A percentile compares a stretch with the other conserved stretches of the same genome.
Conservation (phyloP, 805 yeast species). For the Pichia insulana region DNA sequence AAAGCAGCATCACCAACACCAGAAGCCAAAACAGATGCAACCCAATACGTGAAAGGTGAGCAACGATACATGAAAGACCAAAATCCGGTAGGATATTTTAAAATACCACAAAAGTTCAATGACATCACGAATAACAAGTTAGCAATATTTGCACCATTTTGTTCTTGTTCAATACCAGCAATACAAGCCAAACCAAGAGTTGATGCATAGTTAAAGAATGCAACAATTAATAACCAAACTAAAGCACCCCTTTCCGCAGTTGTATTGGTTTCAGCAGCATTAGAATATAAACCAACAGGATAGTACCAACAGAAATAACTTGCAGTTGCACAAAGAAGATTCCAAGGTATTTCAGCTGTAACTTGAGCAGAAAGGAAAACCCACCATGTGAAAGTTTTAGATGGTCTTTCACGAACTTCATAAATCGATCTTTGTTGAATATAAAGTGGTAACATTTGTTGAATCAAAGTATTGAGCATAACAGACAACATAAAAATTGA, state of each 20-base stretch:
- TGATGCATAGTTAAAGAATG: constrained; percentile 46
- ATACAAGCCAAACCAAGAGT: constrained; percentile 51
- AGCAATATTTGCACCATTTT: constrained; percentile 56
- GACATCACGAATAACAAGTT: constrained; percentile 51
- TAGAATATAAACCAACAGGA: constrained; percentile 57
- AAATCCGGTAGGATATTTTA: constrained; percentile 56
- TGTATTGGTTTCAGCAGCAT: constrained; percentile 43
- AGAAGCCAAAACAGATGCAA: constrained; percentile 44
- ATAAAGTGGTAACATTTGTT: constrained; percentile 57
- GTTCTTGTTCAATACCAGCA: constrained; percentile 51
- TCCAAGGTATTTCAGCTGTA: constrained; percentile 61
- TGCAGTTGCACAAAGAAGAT: constrained; percentile 51
- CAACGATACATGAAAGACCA: constrained; percentile 73
- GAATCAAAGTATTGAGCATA: constrained; percentile 46
- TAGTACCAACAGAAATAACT: constrained; percentile 61
- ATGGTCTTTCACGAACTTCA: constrained; percentile 67
- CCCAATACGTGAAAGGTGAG: constrained; percentile 64
- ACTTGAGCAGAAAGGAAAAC: constrained; percentile 56
- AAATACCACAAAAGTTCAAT: constrained; percentile 71
- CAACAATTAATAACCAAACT: constrained; percentile 31
- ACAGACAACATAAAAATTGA: constrained; percentile 61
- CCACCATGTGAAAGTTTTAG: constrained; percentile 61
- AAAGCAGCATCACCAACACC: constrained; percentile 46
- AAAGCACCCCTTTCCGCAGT: constrained; percentile 47
- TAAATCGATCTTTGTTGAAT: constrained; percentile 55